A percentile compares a stretch with the other conserved stretches of the same genome.
Conservation (phyloP, 345 rosid genomes). For the Heritiera fomes region DNA sequence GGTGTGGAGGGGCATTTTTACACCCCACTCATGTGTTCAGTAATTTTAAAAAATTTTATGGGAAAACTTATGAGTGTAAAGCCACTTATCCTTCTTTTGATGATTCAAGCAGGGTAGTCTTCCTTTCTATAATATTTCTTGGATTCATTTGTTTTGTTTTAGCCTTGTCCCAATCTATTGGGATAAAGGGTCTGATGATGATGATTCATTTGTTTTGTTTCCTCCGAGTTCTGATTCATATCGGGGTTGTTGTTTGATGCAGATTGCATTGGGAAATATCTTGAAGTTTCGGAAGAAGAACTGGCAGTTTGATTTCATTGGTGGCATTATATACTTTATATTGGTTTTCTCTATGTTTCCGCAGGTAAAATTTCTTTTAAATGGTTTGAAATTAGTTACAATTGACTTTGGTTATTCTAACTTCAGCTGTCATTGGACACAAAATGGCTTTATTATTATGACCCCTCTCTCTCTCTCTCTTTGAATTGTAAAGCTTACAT, state of each 20-base stretch:
- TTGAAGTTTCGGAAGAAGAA: constrained; percentile 98
- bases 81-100: constrained; percentile 91
- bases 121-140: constrained; percentile 15
- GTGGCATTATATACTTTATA: constrained; percentile 91
- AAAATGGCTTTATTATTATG: constrained; percentile 6
- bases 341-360: constrained; percentile 93
- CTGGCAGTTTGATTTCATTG: constrained; percentile 98
- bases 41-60: constrained; percentile 60
- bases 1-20: constrained; percentile 97
- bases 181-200: too few species aligned
- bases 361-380: constrained; percentile 45
- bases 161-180: too few species aligned
- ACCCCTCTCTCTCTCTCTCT: background rate
- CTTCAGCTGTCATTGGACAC: constrained; percentile 15
- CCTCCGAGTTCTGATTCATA: constrained; percentile 15
- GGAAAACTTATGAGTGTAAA: constrained; percentile 69
- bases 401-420: constrained; percentile 6
- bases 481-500: background rate
- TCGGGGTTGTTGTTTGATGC: constrained; percentile 35
- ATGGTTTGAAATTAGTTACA: constrained; percentile 9
- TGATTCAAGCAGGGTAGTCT: constrained; percentile 91
- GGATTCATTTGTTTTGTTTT: too few species aligned
- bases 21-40: constrained; percentile 97
- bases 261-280: constrained; percentile 99
- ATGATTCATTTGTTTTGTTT: constrained; percentile 16